Evolutionary conservation across 345 rosid genomes (phyloP).

Genomic region (Brassica carinata): DNA sequence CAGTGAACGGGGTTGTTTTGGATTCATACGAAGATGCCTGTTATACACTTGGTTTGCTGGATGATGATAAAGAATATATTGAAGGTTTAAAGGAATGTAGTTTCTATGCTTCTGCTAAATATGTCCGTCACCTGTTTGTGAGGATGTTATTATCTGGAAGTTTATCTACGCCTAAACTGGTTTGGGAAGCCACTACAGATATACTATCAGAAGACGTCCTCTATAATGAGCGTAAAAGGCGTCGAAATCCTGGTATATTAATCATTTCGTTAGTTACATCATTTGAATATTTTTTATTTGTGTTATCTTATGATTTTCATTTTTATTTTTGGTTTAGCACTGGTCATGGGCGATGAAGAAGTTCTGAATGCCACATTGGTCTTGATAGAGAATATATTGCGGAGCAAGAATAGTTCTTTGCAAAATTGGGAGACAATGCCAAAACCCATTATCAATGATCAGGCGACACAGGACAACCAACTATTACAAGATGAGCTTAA

Average conservation of each 20-base stretch:
- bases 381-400: background rate
- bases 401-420: background rate
- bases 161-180: background rate
- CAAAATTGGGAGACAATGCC: background rate
- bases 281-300: too few species aligned
- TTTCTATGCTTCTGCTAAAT: background rate
- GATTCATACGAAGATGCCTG: background rate
- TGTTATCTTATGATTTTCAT: too few species aligned
- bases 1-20: background rate
- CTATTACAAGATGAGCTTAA: background rate
- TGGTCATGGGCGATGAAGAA: background rate
- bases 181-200: background rate
- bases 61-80: background rate
- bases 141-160: background rate
- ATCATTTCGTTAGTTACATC: too few species aligned
- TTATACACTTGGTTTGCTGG: background rate
- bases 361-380: background rate
- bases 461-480: background rate
- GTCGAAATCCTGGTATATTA: background rate
- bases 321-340: too few species aligned
- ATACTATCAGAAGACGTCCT: background rate
- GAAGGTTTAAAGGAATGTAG: background rate
- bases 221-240: background rate
- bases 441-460: background rate
- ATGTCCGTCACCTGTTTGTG: background rate